Conservation (phyloP, 169 alveolate genomes). For the Plasmodium chabaudi region DNA sequence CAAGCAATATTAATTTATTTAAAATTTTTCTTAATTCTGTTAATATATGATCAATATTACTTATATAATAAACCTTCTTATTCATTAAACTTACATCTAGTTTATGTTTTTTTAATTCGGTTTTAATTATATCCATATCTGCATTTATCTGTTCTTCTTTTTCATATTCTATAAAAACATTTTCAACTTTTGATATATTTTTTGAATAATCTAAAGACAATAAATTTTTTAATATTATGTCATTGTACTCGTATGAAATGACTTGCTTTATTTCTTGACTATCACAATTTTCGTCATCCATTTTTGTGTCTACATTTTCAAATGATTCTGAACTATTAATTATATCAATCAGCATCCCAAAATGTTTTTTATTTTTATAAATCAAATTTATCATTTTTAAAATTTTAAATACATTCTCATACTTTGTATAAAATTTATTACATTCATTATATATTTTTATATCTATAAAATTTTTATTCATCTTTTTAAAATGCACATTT, state of each 20-base stretch:
- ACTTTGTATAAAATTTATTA: constrained; percentile 10
- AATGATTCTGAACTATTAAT: neutral
- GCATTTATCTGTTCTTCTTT: constrained; percentile 48
- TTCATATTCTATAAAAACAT: constrained; percentile 32
- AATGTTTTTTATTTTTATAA: constrained; percentile 7
- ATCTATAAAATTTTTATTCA: constrained; percentile 43
- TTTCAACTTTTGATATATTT: constrained; percentile 7
- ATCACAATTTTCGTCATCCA: neutral
- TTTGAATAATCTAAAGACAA: constrained; percentile 5
- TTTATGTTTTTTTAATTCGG: constrained; percentile 15
- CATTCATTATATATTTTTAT: constrained; percentile 43
- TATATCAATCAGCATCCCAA: constrained; percentile 5
- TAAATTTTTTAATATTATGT: constrained; percentile 9
- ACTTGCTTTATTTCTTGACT: neutral
- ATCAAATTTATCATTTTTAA: constrained; percentile 1
- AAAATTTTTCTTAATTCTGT: constrained; percentile 11
- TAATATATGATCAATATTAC: neutral
- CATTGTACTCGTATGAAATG: neutral
- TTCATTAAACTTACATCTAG: constrained; percentile 33
- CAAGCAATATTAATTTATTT: neutral
- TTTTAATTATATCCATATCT: constrained; percentile 6
- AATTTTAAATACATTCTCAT: constrained; percentile 19
- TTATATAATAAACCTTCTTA: constrained; percentile 40
- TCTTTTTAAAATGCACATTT: constrained; percentile 14
- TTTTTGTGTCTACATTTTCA: neutral